Base-by-base conservation (phyloP, 2,329 filamentous ascomycete species). In the Scortechinia acanthostroma region DNA sequence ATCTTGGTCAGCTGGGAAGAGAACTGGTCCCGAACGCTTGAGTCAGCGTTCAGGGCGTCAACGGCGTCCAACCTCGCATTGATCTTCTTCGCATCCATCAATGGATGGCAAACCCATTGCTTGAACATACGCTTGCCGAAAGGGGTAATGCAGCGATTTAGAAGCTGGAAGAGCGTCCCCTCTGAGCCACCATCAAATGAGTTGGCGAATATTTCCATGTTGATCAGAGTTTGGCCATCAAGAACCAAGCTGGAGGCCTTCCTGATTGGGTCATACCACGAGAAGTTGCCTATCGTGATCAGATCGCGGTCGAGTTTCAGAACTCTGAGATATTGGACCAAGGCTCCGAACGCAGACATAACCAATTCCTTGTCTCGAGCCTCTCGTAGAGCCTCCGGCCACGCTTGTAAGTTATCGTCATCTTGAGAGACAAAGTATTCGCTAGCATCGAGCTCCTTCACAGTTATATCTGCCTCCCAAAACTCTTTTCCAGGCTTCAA, bases 101-200 rank as follows among this genome's bases (percentile, higher is more conserved):
- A 72, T 2, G 93, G 93, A 62, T 98, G 93, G 56, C 91, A 97
- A 2, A 98, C 86, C 93, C 93, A 98, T 61, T 95, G 90, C 45
- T 91, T 86, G 62, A 98, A 90, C 61, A 95, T 80, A 10, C 93
- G 86, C 66, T 98, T 98, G 47, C 93, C 93, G 58, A 98, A 98
- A 0, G 93, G 91, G 3, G 93, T 97, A 50, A 96, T 85, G 59
- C 93, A 98, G 44, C 89, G 82, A 61, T 98, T 97, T 44, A 98
- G 76, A 51, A 98, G 80, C 44, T 77, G 78, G 63, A 97, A 98
- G 1, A 98, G 68, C 0, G 93, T 97, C 4, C 93, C 93, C 30
- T 95, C 86, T 1, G 74, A 61, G 14, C 88, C 82, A 4, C 91
- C 91, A 57, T 96, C 91, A 52, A 86, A 89, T 0, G 85, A 91